These are phyloP conservation scores for Cladophialophora psammophila DNA, from an alignment of 2,329 filamentous ascomycete genomes.

Conservation along the genomic window DNA sequence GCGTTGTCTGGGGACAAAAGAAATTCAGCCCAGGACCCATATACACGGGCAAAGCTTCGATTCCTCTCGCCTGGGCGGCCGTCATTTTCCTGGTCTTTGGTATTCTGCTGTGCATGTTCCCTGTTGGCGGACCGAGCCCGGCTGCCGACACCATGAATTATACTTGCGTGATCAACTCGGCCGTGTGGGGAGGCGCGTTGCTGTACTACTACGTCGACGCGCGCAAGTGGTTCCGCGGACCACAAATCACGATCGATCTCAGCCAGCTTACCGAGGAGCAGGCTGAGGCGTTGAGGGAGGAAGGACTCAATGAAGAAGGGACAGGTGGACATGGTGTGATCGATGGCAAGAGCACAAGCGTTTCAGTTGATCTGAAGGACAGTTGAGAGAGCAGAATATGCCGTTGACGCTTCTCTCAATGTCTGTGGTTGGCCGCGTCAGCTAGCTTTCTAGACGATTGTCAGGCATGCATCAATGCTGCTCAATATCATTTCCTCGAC, in stretches of 20 bases:
- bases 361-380: not conserved
- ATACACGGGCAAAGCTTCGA: slow-evolving; percentile 63
- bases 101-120: slow-evolving; percentile 66
- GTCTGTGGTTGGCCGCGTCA: not conserved
- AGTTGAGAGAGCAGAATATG: not conserved
- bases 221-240: slow-evolving; percentile 67
- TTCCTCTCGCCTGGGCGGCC: slow-evolving; percentile 61
- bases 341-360: slow-evolving; percentile 4
- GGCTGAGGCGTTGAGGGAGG: slow-evolving; percentile 37
- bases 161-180: slow-evolving; percentile 67
- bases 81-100: slow-evolving; percentile 64
- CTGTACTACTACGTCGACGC: slow-evolving; percentile 65
- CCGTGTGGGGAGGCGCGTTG: slow-evolving; percentile 65
- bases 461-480: no score
- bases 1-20: slow-evolving; percentile 64
- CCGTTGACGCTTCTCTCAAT: not conserved
- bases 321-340: slow-evolving; percentile 21
- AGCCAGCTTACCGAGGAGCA: slow-evolving; percentile 44
- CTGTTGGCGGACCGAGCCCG: slow-evolving; percentile 62
- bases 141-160: slow-evolving; percentile 66
- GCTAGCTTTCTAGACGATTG: not conserved
- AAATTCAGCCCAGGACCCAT: slow-evolving; percentile 67
- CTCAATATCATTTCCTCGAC: no score
- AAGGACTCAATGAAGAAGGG: slow-evolving; percentile 33
- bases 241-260: slow-evolving; percentile 62